Evolutionary conservation across 2,329 filamentous ascomycete genomes (phyloP).

Genomic region (Alternaria sp.): DNA sequence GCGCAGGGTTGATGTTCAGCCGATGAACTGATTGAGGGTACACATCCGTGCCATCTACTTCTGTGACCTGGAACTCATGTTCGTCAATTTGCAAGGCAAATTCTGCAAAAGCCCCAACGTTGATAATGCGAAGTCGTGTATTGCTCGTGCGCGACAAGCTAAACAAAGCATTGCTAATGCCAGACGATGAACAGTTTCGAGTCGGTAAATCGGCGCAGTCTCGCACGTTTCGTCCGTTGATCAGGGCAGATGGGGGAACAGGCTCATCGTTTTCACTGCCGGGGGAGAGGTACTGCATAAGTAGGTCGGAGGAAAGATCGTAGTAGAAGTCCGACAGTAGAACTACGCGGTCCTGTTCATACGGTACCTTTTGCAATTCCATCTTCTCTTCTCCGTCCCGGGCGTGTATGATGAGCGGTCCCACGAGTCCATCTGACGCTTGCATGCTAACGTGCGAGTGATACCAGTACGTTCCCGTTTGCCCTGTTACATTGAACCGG

Average conservation of each 20-base stretch:
- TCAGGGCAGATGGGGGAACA: conserved; percentile 55
- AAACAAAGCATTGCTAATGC: conserved; percentile 40
- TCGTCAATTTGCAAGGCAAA: conserved; percentile 56
- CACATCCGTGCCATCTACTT: conserved; percentile 58
- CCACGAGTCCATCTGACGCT: conserved; percentile 54
- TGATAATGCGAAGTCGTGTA: conserved; percentile 74
- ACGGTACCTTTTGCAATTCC: conserved; percentile 49
- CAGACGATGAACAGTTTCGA: conserved; percentile 48
- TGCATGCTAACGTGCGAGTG: conserved; percentile 53
- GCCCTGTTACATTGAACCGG: conserved; percentile 47
- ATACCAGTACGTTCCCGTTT: conserved; percentile 46
- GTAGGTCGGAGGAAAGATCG: conserved; percentile 57
- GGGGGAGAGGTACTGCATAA: conserved; percentile 63
- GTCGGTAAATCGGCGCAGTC: conserved; percentile 50
- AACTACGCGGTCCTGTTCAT: conserved; percentile 65
- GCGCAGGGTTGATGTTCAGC: conserved; percentile 71
- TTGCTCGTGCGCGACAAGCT: conserved; percentile 60
- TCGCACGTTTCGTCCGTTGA: conserved; percentile 52
- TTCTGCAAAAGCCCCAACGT: conserved; percentile 55
- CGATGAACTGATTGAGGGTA: conserved; percentile 55
- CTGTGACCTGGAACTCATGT: conserved; percentile 51
- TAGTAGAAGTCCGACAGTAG: conserved; percentile 75
- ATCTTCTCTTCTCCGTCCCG: conserved; percentile 52
- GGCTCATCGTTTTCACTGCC: conserved; percentile 65
- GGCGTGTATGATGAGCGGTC: conserved; percentile 48